Percentiles rank a stretch among this genome's conserved stretches.
Evolutionary conservation across 306 rosid species (phyloP).

Genomic region (Calophaca sinica): DNA sequence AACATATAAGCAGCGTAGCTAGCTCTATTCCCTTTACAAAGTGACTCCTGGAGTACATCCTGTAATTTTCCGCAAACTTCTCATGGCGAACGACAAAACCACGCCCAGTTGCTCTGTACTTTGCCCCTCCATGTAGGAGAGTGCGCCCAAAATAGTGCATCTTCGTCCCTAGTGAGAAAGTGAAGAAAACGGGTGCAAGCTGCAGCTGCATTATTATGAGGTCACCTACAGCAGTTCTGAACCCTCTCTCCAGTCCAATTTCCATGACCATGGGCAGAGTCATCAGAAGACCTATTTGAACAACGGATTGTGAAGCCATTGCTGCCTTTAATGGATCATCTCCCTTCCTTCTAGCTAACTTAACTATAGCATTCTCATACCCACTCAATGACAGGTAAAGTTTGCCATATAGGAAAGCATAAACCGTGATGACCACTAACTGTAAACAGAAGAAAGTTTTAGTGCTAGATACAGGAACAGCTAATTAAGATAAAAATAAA

Average conservation of each 20-base stretch:
- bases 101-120: conserved; percentile 98
- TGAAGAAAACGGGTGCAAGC: conserved; percentile 93
- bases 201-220: conserved; percentile 88
- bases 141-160: conserved; percentile 93
- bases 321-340: conserved; percentile 72
- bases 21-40: conserved; percentile 91
- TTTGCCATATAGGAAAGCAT: conserved; percentile 80
- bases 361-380: conserved; percentile 70
- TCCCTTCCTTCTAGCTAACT: conserved; percentile 68
- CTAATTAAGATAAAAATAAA: conserved; percentile 35
- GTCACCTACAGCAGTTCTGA: conserved; percentile 83
- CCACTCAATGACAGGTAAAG: conserved; percentile 96
- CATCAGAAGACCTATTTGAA: conserved; percentile 88
- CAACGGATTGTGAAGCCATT: conserved; percentile 89
- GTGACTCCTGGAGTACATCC: conserved; percentile 95
- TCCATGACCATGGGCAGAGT: conserved; percentile 98
- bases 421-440: conserved; percentile 81
- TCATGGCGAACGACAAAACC: conserved; percentile 97
- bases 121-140: conserved; percentile 92
- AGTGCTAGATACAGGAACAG: conserved; percentile 32
- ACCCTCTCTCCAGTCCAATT: conserved; percentile 97
- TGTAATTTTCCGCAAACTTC: conserved; percentile 90
- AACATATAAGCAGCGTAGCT: conserved; percentile 73
- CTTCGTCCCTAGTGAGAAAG: conserved; percentile 94
- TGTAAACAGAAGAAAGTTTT: conserved; percentile 56